Percentiles rank a stretch among this genome's conserved stretches.
phyloP scores from a whole-genome alignment of 2,329 filamentous ascomycete genomes.

The Fusarium camptoceras region DNA sequence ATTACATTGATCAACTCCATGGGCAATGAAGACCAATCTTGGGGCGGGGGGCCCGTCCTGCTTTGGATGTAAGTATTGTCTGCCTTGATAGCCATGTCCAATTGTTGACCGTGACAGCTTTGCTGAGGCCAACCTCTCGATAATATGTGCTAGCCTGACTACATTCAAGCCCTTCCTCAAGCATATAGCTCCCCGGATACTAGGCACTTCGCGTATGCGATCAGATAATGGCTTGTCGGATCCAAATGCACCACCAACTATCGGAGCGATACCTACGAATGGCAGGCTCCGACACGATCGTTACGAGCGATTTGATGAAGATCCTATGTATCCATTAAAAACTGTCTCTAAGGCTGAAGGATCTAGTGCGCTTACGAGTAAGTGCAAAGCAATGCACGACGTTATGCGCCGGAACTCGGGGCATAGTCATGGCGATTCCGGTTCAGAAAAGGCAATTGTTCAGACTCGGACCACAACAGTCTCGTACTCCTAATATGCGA shows the following conservation, averaged over 20 bases:
- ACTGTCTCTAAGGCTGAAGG: conserved; percentile 14
- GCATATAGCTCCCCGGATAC: conserved; percentile 26
- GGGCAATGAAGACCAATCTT: conserved; percentile 16
- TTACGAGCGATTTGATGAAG: conserved; percentile 20
- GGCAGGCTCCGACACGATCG: conserved; percentile 2
- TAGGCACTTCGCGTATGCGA: conserved; percentile 1
- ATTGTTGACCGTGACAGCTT: conserved; percentile 1
- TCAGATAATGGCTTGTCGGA: conserved; percentile 17
- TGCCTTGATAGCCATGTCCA: background rate
- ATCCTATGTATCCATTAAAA: conserved; percentile 13
- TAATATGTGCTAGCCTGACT: conserved; percentile 26
- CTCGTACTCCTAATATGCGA: background rate
- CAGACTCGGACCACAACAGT: conserved; percentile 1
- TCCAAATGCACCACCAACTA: conserved; percentile 22
- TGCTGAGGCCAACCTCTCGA: conserved; percentile 32
- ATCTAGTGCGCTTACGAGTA: background rate
- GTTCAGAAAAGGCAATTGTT: conserved; percentile 27
- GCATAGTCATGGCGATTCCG: conserved; percentile 13
- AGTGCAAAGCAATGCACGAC: background rate
- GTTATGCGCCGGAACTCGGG: background rate
- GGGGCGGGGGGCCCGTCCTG: conserved; percentile 18
- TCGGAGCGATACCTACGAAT: conserved; percentile 8
- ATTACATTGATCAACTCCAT: conserved; percentile 20
- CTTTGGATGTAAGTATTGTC: conserved; percentile 31
- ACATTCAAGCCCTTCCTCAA: conserved; percentile 31